Evolutionary conservation across 2,329 filamentous ascomycete genomes (phyloP), one percentile per base, ranked within the genome.

Genomic region (Sarocladium brachiariae): DNA sequence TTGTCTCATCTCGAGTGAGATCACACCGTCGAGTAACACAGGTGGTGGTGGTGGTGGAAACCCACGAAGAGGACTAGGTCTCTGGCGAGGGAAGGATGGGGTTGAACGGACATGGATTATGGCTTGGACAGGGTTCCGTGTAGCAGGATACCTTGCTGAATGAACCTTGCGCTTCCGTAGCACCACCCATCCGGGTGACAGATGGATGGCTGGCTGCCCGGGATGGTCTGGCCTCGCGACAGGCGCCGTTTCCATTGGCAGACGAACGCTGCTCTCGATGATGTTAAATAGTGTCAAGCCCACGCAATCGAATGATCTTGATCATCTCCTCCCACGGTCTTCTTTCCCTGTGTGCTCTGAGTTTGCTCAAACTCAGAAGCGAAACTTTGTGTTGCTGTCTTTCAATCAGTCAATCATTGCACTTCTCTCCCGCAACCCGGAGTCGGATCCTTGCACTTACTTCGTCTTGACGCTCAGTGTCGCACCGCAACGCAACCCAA

Each of bases 171-270:
- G 39, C 39, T 43, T 23, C 39, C 39, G 39, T n/a, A 43, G n/a
- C 14, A 11, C 39, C 37, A 23, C 34, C 34, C 7, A 8, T 43
- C 39, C 23, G 39, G 7, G 39, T 43, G 39, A 43, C 27, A 23
- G 39, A 43, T 24, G 35, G 35, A 39, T 21, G 62, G 58, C 35
- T 60, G 59, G 14, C 70, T n/a, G n/a, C n/a, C n/a, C n/a, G n/a
- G 61, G 38, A 72, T 69, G 18, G 64, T 61, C 33, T 57, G 51
- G n/a, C 64, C 67, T 59, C 46, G 61, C 59, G 21, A 71, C 53
- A 51, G 71, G 68, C 34, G 50, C 50, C 18, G 61, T 60, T 21
- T 23, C 11, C 21, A 14, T 43, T 23, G 19, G n/a, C 21, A 43
- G 39, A 43, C 39, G 39, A 43, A 43, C 39, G 25, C 39, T 43